Conservation (phyloP, 176 grass and related monocot genomes). For the Aegilops bicornis region DNA sequence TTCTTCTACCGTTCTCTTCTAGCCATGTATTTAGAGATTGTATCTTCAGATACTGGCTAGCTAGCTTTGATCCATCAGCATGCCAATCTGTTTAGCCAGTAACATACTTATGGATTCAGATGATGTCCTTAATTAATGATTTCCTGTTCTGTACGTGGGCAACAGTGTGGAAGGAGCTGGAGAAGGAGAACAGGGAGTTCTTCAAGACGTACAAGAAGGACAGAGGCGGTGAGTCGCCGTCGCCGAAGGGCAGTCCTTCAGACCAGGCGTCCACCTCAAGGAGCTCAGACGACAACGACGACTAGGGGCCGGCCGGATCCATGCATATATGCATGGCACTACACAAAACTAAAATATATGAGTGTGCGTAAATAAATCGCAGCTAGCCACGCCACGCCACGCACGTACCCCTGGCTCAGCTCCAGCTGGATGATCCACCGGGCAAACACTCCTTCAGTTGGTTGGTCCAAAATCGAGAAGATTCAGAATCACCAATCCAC, state of each 20-base stretch:
- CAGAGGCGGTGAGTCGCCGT: slow-evolving; percentile 22
- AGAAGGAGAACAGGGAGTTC: slow-evolving; percentile 90
- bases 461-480: neutral
- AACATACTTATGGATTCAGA: neutral
- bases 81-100: neutral
- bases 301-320: neutral
- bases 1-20: neutral
- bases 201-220: slow-evolving; percentile 62
- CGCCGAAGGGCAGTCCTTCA: slow-evolving; percentile 10
- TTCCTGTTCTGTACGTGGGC: neutral
- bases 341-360: neutral
- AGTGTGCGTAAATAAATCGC: neutral
- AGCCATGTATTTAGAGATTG: neutral
- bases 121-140: no score
- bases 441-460: neutral
- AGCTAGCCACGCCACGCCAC: neutral
- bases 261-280: slow-evolving; percentile 16
- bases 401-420: neutral
- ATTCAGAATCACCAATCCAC: neutral
- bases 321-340: neutral
- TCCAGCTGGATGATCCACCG: neutral
- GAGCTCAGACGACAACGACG: slow-evolving; percentile 15
- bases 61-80: no score
- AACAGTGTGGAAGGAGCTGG: slow-evolving; percentile 84
- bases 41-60: no score